Percentiles rank a stretch among this genome's conserved stretches.
Conservation (phyloP, 441 rosid species). For the Isatis lusitanica region DNA sequence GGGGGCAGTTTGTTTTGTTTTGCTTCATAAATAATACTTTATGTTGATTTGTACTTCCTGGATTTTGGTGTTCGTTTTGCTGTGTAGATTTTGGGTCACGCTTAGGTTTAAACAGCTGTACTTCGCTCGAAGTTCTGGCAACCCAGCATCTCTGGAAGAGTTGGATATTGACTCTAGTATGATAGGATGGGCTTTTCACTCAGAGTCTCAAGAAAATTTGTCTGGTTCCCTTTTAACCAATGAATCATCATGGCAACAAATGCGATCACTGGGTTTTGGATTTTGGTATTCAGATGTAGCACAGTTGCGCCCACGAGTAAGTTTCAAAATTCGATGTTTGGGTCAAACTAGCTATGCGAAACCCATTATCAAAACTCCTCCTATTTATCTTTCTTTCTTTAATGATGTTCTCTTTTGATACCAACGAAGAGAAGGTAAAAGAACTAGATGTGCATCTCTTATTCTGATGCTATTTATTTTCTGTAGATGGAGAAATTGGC, state of each 20-base stretch:
- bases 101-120: conserved; percentile 74
- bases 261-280: conserved; percentile 85
- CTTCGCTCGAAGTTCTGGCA: conserved; percentile 58
- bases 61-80: conserved; percentile 13
- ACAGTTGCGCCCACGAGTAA: conserved; percentile 83
- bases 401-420: conserved; percentile 5
- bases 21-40: conserved; percentile 12
- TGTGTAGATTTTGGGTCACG: conserved; percentile 85
- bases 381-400: conserved; percentile 5
- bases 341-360: conserved; percentile 30
- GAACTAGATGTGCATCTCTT: conserved; percentile 12
- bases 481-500: conserved; percentile 92
- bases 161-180: conserved; percentile 64
- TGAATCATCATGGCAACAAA: conserved; percentile 90
- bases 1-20: conserved; percentile 23
- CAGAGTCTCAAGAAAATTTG: conserved; percentile 88
- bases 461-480: conserved; percentile 32
- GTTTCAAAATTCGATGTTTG: conserved; percentile 16
- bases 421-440: conserved; percentile 11
- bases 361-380: not conserved
- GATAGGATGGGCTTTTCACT: conserved; percentile 91
- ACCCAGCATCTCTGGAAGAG: conserved; percentile 64
- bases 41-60: conserved; percentile 28
- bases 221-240: conserved; percentile 61
- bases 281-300: conserved; percentile 77